Evolutionary conservation across 2,329 filamentous ascomycete genomes (phyloP).

Genomic region (Ploettnerulaceae sp.): DNA sequence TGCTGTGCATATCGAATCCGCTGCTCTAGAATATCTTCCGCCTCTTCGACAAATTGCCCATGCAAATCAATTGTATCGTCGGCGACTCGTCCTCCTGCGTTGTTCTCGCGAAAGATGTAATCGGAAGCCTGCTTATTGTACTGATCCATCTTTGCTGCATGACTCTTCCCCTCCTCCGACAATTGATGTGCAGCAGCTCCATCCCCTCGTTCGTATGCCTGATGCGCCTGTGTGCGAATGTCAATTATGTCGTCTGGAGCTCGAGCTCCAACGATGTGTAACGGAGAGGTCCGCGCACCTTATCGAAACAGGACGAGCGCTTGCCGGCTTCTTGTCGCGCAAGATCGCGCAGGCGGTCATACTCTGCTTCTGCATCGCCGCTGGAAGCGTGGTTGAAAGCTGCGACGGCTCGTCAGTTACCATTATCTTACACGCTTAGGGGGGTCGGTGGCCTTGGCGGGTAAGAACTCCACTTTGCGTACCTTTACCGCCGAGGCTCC

Average conservation of each 20-base stretch:
- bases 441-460: neutral
- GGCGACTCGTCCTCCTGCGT: slow-evolving; percentile 67
- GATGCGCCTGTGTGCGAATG: slow-evolving; percentile 52
- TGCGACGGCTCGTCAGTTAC: slow-evolving; percentile 35
- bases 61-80: slow-evolving; percentile 89
- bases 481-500: slow-evolving; percentile 27
- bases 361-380: slow-evolving; percentile 72
- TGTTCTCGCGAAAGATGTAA: slow-evolving; percentile 94
- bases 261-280: neutral
- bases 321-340: slow-evolving; percentile 77
- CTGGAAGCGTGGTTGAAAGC: slow-evolving; percentile 71
- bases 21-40: slow-evolving; percentile 82
- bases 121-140: slow-evolving; percentile 91
- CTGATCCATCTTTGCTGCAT: slow-evolving; percentile 77
- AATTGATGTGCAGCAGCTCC: slow-evolving; percentile 78
- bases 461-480: slow-evolving; percentile 2
- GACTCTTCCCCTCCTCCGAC: slow-evolving; percentile 77
- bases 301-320: slow-evolving; percentile 71
- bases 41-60: slow-evolving; percentile 91
- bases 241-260: slow-evolving; percentile 6
- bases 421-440: neutral
- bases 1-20: slow-evolving; percentile 73
- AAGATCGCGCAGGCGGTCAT: slow-evolving; percentile 81
- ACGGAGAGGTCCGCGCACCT: slow-evolving; percentile 42
- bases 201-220: slow-evolving; percentile 80